phyloP scores from a whole-genome alignment of 129 eudicot species.

The Flaveria sonorensis region DNA sequence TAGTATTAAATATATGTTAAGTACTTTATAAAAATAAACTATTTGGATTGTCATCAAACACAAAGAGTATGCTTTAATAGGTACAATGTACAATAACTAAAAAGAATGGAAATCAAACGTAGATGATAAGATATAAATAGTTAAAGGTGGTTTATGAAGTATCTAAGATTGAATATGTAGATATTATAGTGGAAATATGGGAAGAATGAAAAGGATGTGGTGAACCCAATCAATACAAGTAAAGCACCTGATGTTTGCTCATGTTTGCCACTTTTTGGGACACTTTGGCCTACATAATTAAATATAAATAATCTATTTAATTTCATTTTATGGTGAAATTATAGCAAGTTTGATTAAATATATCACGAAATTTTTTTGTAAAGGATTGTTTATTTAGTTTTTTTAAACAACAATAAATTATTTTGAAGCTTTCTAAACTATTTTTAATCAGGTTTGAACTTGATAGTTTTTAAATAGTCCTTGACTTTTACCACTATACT shows the following conservation, averaged over 20 bases:
- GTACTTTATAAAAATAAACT: neutral
- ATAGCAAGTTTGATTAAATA: too few species aligned
- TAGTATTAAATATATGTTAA: neutral
- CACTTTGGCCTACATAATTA: neutral
- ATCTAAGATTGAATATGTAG: neutral
- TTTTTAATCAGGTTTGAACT: too few species aligned
- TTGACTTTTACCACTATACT: too few species aligned
- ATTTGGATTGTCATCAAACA: neutral
- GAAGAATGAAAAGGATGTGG: constrained; percentile 26
- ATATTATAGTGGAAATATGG: constrained; percentile 20
- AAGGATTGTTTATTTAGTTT: too few species aligned
- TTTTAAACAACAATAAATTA: too few species aligned
- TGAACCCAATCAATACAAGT: constrained; percentile 14
- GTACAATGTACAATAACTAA: neutral
- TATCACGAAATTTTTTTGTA: too few species aligned
- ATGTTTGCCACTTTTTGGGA: neutral
- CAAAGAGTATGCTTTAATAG: neutral
- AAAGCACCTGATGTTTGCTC: constrained; percentile 6
- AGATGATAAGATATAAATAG: constrained; percentile 12
- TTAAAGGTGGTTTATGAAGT: constrained; percentile 13
- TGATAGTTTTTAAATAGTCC: too few species aligned
- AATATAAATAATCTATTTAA: neutral
- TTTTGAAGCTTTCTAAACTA: too few species aligned
- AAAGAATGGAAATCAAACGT: neutral
- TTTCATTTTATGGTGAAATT: neutral